Conservation (phyloP, 345 rosid species). For the Leavenworthia alabamica region DNA sequence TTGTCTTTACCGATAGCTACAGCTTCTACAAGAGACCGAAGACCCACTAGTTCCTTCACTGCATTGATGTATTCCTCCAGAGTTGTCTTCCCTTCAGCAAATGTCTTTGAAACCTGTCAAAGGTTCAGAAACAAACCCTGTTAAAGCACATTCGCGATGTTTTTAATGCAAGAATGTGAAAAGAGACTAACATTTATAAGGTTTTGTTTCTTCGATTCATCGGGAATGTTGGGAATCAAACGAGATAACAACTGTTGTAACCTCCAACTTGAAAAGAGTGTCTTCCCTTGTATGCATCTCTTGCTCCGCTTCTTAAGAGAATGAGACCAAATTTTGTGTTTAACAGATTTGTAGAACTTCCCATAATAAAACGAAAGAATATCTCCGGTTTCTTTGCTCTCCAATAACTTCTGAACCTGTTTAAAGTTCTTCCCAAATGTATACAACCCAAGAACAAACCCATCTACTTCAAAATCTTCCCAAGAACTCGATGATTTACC, state of each 20-base stretch:
- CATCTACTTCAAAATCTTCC: conserved; percentile 41
- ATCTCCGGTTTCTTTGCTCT: conserved; percentile 42
- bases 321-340: conserved; percentile 43
- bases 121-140: not conserved
- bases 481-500: conserved; percentile 26
- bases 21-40: conserved; percentile 44
- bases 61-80: conserved; percentile 38
- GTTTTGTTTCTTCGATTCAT: conserved; percentile 22
- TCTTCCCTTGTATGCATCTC: conserved; percentile 43
- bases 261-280: conserved; percentile 60
- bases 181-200: conserved; percentile 26
- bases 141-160: not conserved
- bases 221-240: conserved; percentile 37
- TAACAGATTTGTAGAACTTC: conserved; percentile 41
- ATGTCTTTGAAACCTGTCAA: conserved; percentile 50
- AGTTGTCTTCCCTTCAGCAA: conserved; percentile 44
- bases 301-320: conserved; percentile 36
- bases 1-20: conserved; percentile 61
- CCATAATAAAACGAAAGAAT: conserved; percentile 54
- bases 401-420: conserved; percentile 37
- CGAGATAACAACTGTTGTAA: conserved; percentile 52
- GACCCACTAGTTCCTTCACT: conserved; percentile 43
- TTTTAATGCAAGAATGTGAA: not conserved
- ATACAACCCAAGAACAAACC: conserved; percentile 53
- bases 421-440: conserved; percentile 47